These are phyloP conservation scores for Yamadazyma taylorii DNA, from an alignment of 1,139 yeast genomes.

Conservation along the genomic window DNA sequence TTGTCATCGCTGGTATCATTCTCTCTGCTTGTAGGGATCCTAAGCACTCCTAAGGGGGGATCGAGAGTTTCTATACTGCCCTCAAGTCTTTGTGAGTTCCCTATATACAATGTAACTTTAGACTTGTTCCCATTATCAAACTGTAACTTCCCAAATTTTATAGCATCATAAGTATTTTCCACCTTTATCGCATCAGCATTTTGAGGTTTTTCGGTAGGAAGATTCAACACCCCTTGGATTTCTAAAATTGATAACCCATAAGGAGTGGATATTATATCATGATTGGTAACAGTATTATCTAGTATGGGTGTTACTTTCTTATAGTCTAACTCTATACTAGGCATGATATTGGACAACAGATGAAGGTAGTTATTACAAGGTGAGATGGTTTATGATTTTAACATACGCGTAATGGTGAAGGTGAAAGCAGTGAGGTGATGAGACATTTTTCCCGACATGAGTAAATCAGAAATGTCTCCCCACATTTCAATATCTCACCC, in stretches of 20 bases:
- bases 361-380: no score
- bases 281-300: conserved; percentile 12
- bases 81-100: conserved; percentile 63
- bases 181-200: conserved; percentile 32
- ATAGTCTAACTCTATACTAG: conserved; percentile 30
- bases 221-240: conserved; percentile 68
- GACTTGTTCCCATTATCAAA: conserved; percentile 44
- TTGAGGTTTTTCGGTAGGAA: conserved; percentile 41
- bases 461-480: no score
- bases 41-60: conserved; percentile 61
- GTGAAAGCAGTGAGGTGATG: no score
- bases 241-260: conserved; percentile 61
- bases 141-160: conserved; percentile 58
- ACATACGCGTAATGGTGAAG: no score
- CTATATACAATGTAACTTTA: conserved; percentile 58
- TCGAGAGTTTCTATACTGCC: conserved; percentile 58
- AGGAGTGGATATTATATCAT: conserved; percentile 46
- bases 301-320: conserved; percentile 23
- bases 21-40: conserved; percentile 21
- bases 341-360: conserved; percentile 19
- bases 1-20: conserved; percentile 9
- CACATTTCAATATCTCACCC: no score
- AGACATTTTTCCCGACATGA: no score
- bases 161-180: conserved; percentile 45
- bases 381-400: no score